Evolutionary conservation across 352 stramenopile genomes (phyloP), one percentile per base, ranked within the genome.

Genomic region (Stephanocyclus meneghinianus): DNA sequence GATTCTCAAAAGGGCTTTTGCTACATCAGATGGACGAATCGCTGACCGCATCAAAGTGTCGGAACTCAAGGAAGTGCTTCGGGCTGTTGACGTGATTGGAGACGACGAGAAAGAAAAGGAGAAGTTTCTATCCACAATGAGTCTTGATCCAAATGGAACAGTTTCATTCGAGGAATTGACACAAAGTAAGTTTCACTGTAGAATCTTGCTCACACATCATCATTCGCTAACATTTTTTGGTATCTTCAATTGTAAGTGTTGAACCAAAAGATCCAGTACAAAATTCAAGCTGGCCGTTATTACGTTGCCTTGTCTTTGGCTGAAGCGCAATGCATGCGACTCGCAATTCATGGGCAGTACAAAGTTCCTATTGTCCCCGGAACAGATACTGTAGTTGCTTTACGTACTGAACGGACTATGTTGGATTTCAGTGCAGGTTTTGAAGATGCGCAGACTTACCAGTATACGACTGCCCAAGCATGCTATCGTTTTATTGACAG

Each of bases 401-500:
- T 95, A 45, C 79, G 92, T 68, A 94, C 88, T n/a, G 91, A 95
- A 51, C 76, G 83, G 40, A 93, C 91, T 37, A 75, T 93, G 32
- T 76, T 96, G 57, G 94, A 96, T 78, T 78, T 76, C 5, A 95
- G 90, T 70, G 83, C 81, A 72, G 91, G 93, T 37, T 96, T 94
- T 79, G 75, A 90, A 66, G 74, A 86, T 45, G 90, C 91, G 2
- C 78, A 92, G 63, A 84, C 73, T 47, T 96, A 95, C 69, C 94
- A 97, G 84, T 75, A 94, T 65, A 88, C 86, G 1, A 92, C 94
- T 40, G 87, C 93, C 21, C 85, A 95, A 64, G 87, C 92, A 65
- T 98, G 96, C 78, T 96, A 97, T 73, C 94, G 96, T 7, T 99
- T 98, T 85, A 98, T 99, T 85, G 98, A 99, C 88, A 98, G 96